Conservation (phyloP, 306 rosid genomes). For the Glycyrrhiza uralensis region DNA sequence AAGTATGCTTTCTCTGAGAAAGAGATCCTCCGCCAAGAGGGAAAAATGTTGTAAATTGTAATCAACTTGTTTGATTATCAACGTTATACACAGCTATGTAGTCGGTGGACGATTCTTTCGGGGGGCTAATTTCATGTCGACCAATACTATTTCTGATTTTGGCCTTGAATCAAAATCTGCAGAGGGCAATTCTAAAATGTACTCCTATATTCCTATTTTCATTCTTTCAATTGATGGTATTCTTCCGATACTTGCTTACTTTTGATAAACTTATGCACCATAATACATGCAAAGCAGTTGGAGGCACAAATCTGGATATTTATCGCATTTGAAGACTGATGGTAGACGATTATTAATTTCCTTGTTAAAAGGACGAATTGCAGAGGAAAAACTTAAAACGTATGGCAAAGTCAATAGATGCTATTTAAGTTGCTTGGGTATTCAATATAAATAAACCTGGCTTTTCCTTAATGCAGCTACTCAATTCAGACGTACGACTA, state of each 20-base stretch:
- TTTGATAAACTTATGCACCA: not conserved
- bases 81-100: slow-evolving; percentile 15
- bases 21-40: slow-evolving; percentile 4
- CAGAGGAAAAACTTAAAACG: not conserved
- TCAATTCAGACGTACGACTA: not conserved
- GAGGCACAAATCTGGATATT: not conserved
- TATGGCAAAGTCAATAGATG: not conserved
- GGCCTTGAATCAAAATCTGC: slow-evolving; percentile 24
- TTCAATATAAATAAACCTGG: not conserved
- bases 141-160: slow-evolving; percentile 18
- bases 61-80: slow-evolving; percentile 20
- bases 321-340: not conserved
- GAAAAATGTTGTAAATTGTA: not conserved
- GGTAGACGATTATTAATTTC: not conserved
- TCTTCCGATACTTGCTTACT: not conserved
- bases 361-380: not conserved
- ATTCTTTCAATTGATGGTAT: not conserved
- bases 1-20: slow-evolving; percentile 29
- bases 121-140: slow-evolving; percentile 14
- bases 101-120: not conserved
- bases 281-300: not conserved
- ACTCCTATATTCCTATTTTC: not conserved
- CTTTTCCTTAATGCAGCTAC: not conserved
- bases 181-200: slow-evolving; percentile 11
- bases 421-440: not conserved